These are phyloP conservation scores for Boletus tomentosulus DNA, from an alignment of 768 basidiomycete genomes.

Conservation along the genomic window DNA sequence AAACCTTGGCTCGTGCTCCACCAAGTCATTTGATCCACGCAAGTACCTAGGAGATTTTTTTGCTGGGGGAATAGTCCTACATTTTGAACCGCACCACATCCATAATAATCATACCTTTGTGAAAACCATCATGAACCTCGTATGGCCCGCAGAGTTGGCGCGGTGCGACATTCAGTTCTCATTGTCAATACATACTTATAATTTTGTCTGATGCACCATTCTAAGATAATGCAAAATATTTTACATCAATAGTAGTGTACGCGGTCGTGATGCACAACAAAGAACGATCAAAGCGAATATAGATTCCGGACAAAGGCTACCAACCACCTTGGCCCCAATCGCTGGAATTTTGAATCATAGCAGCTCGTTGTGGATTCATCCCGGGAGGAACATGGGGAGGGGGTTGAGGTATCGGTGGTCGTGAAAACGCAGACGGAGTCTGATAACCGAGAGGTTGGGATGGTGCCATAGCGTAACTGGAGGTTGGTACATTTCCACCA, in stretches of 20 bases:
- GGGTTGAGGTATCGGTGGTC: constrained; percentile 39
- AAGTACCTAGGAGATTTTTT: background rate
- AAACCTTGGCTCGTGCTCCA: too few species aligned
- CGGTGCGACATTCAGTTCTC: background rate
- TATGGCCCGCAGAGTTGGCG: too few species aligned
- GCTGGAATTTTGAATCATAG: constrained; percentile 53
- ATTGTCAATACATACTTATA: background rate
- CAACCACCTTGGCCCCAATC: constrained; percentile 35
- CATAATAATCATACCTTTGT: too few species aligned
- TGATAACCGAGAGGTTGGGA: constrained; percentile 42
- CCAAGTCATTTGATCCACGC: too few species aligned
- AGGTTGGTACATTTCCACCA: constrained; percentile 24
- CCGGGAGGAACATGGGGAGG: constrained; percentile 49
- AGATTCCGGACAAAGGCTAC: constrained; percentile 22
- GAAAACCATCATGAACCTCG: too few species aligned
- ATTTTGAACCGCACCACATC: too few species aligned
- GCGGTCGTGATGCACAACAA: constrained; percentile 9
- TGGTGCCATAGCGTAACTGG: constrained; percentile 28
- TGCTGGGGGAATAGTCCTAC: background rate
- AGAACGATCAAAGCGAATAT: constrained; percentile 14
- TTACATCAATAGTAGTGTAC: constrained; percentile 29
- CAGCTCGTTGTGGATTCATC: constrained; percentile 64
- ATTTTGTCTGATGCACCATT: constrained; percentile 16
- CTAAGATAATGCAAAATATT: constrained; percentile 20
- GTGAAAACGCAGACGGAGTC: constrained; percentile 34